Conservation (phyloP, 2,329 filamentous ascomycete genomes). For the Bipolaris gigantea region DNA sequence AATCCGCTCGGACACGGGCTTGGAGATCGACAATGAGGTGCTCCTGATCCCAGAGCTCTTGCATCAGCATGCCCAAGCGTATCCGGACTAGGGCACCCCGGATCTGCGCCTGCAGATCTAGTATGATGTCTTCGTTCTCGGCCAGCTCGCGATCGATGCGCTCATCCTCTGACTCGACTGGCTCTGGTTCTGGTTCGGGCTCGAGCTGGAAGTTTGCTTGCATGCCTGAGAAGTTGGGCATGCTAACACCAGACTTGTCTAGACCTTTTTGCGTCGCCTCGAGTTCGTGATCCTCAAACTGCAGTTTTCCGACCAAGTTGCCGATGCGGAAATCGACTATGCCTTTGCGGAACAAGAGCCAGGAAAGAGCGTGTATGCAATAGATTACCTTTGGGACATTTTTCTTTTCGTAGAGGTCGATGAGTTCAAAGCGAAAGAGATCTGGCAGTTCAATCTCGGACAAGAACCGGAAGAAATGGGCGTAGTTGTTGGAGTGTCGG, state of each 20-base stretch:
- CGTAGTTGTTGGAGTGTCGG: slow-evolving; percentile 97
- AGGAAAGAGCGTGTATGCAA: slow-evolving; percentile 95
- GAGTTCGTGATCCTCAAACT: slow-evolving; percentile 96
- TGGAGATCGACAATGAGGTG: slow-evolving; percentile 78
- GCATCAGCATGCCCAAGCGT: slow-evolving; percentile 79
- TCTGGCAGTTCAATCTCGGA: slow-evolving; percentile 91
- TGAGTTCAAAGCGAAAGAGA: slow-evolving; percentile 93
- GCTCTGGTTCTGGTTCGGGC: slow-evolving; percentile 74
- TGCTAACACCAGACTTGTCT: slow-evolving; percentile 89
- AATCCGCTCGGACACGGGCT: slow-evolving; percentile 83
- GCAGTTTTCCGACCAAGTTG: slow-evolving; percentile 91
- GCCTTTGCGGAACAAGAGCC: slow-evolving; percentile 93
- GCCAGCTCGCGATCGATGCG: slow-evolving; percentile 77
- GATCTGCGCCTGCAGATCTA: slow-evolving; percentile 84
- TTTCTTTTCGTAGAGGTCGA: slow-evolving; percentile 98
- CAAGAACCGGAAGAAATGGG: slow-evolving; percentile 90
- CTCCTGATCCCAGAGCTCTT: slow-evolving; percentile 85
- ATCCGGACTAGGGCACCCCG: slow-evolving; percentile 79
- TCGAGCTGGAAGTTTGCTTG: slow-evolving; percentile 92
- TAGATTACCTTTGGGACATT: slow-evolving; percentile 99
- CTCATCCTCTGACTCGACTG: slow-evolving; percentile 85
- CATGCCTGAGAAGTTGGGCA: slow-evolving; percentile 98
- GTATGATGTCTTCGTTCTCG: slow-evolving; percentile 71
- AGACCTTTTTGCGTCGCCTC: slow-evolving; percentile 96
- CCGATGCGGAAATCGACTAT: slow-evolving; percentile 95